Evolutionary conservation across 2,329 filamentous ascomycete species (phyloP), one percentile per base, ranked within the genome.

Genomic region (Alternaria brassicicola): DNA sequence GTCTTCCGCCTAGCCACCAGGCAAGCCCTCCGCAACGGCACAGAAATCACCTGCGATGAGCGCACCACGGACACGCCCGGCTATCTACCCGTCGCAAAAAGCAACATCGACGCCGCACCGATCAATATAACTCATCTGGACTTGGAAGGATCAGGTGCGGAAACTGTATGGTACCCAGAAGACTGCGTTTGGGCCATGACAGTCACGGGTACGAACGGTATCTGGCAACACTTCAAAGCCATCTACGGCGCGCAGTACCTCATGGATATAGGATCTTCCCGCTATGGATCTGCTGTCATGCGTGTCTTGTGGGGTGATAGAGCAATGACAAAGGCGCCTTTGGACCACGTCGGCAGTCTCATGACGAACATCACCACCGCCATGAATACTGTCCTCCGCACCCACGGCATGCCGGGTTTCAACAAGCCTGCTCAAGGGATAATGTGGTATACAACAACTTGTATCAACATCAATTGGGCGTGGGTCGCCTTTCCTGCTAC

Each of bases 381-480:
- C 3, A 61, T 63, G 46, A 50, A 47, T 3, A 35, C 53, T 4
- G 51, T 61, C 4, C 17, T 61, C 15, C 57, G 57, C 13, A 38
- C 50, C 8, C 25, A 49, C 19, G 57, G 51, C 5, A 25, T n/a
- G 17, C 6, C 48, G 21, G 45, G 42, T 10, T 28, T 25, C 12
- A 48, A 13, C 21, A 19, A 28, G 8, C 31, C 36, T 19, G 25
- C 36, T 3, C 21, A 17, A 13, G 61, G 57, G 13, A 54, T 17
- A 7, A 25, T 61, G 15, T 61, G 50, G 61, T 26, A 36, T 12
- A 61, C 15, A 3, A 61, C 53, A 5, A 61, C 61, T 1, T 61
- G 57, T 26, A 35, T 58, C 4, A n/a, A 26, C 13, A 50, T 57
- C 6, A n/a, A 43, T 17, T 61, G 61, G 61, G 5, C 26, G 0